Evolutionary conservation across 192 early-diverging fungal species (phyloP), one percentile per base, ranked within the genome.

Genomic region (Entomortierella parvispora): DNA sequence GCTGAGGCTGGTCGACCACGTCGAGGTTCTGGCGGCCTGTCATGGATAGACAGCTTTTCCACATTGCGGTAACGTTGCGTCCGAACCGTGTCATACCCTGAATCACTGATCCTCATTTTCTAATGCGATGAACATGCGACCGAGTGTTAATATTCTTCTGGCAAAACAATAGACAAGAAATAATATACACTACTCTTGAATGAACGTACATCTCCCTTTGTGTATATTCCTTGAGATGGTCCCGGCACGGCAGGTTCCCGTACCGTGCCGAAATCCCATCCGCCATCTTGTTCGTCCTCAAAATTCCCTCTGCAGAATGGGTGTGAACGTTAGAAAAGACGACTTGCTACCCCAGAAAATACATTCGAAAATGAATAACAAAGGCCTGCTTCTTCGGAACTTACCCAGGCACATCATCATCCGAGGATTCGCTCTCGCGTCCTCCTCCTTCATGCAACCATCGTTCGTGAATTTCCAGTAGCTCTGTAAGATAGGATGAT

Each of bases 391-490:
- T 22, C 20, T 12, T 12, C 26, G 18, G 23, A 18, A 54, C 18
- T 29, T 44, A 43, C 10, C 4, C 11, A 23, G 55, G 51, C 59
- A 28, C 57, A 58, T 61, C 54, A 15, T 40, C 37, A 40, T 40
- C 85, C 6, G 82, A 83, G 4, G 82, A 84, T 15, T 86, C 85
- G 49, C 75, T 79, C 34, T 82, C 80, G 4, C 79, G 68, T 34
- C 83, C 87, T 3, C 86, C 83, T 3, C 84, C 79, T 9, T 85
- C 84, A 52, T 83, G 76, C 58, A 92, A 62, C 92, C 92, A 96
- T 51, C 83, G 84, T 63, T 96, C 90, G 83, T 97, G 91, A 44
- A 89, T 72, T 70, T 94, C 91, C 48, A 94, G 91, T 28, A 98
- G 75, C 43, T 97, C 94, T 20, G 91, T 93, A 54, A 98, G 71